A percentile compares a stretch with the other conserved stretches of the same genome.
These are phyloP conservation scores for Xylaria castorea DNA, from an alignment of 495 filamentous ascomycete genomes.

Conservation along the genomic window DNA sequence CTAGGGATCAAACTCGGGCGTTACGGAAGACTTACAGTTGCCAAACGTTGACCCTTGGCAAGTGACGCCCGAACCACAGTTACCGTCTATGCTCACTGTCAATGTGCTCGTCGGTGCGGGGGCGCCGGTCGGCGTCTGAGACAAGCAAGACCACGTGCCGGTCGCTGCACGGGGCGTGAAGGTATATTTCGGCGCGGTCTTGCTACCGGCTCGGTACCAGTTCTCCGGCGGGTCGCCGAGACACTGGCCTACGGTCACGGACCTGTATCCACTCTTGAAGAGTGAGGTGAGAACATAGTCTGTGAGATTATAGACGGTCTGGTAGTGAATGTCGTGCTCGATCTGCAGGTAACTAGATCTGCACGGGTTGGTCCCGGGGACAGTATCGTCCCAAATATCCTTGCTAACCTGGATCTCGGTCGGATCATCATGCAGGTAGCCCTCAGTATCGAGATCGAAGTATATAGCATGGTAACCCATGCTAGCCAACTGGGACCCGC, in stretches of 20 bases:
- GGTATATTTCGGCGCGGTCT: constrained; percentile 35
- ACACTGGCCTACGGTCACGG: constrained; percentile 78
- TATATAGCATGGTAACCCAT: constrained; percentile 79
- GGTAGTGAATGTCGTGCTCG: constrained; percentile 79
- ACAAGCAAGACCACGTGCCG: constrained; percentile 36
- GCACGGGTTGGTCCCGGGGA: constrained; percentile 54
- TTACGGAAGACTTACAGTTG: constrained; percentile 39
- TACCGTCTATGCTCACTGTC: constrained; percentile 56
- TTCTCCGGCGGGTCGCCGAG: constrained; percentile 70
- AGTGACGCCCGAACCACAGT: constrained; percentile 58
- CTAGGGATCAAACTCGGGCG: constrained; percentile 22
- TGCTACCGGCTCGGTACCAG: constrained; percentile 67
- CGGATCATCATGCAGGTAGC: constrained; percentile 70
- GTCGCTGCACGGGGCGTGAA: constrained; percentile 36
- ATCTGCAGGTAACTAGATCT: constrained; percentile 68
- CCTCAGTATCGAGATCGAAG: constrained; percentile 81
- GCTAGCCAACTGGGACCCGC: constrained; percentile 63
- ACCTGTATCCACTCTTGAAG: constrained; percentile 62
- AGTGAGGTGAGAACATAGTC: constrained; percentile 72
- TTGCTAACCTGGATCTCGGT: constrained; percentile 71
- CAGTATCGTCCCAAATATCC: constrained; percentile 68
- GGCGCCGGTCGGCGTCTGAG: constrained; percentile 26
- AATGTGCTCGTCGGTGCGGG: constrained; percentile 38
- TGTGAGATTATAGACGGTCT: constrained; percentile 78
- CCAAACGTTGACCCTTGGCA: constrained; percentile 55